These are phyloP conservation scores for Termitomyces sp. DNA, from an alignment of 768 basidiomycete genomes.

Conservation along the genomic window DNA sequence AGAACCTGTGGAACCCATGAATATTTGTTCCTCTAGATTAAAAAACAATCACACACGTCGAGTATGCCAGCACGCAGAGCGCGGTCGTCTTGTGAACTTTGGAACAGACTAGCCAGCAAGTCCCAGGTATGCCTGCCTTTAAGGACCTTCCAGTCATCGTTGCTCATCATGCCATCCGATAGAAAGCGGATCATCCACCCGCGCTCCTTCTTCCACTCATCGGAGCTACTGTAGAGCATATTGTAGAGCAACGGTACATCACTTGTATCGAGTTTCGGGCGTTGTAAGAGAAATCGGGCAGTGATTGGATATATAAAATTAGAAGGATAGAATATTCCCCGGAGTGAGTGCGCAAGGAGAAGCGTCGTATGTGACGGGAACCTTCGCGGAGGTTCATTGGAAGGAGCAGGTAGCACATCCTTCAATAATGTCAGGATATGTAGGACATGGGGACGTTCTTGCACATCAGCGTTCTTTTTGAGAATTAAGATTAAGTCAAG, in stretches of 20 bases:
- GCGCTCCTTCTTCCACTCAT: conserved; percentile 85
- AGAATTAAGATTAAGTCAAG: not conserved
- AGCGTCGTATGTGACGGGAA: conserved; percentile 78
- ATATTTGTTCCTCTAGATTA: not conserved
- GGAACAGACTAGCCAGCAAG: conserved; percentile 75
- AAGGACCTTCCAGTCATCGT: conserved; percentile 77
- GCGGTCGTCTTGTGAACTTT: conserved; percentile 51
- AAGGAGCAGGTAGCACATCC: conserved; percentile 43
- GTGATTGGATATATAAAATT: conserved; percentile 85
- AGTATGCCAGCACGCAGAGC: conserved; percentile 53
- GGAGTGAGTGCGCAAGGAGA: conserved; percentile 75
- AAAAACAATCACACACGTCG: conserved; percentile 44
- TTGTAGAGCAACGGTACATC: conserved; percentile 91
- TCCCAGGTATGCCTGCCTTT: conserved; percentile 87
- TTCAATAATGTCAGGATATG: conserved; percentile 66
- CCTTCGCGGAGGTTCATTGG: conserved; percentile 37
- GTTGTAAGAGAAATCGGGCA: conserved; percentile 84
- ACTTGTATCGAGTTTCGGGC: conserved; percentile 68
- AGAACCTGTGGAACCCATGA: conserved; percentile 65
- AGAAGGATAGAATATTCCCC: conserved; percentile 80
- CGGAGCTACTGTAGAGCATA: conserved; percentile 77
- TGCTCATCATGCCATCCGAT: conserved; percentile 70
- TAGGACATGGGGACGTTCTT: conserved; percentile 70
- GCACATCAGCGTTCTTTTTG: conserved; percentile 54
- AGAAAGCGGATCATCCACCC: conserved; percentile 84